Conservation (phyloP, 2,329 filamentous ascomycete species). For the Pseudocercospora ulei region DNA sequence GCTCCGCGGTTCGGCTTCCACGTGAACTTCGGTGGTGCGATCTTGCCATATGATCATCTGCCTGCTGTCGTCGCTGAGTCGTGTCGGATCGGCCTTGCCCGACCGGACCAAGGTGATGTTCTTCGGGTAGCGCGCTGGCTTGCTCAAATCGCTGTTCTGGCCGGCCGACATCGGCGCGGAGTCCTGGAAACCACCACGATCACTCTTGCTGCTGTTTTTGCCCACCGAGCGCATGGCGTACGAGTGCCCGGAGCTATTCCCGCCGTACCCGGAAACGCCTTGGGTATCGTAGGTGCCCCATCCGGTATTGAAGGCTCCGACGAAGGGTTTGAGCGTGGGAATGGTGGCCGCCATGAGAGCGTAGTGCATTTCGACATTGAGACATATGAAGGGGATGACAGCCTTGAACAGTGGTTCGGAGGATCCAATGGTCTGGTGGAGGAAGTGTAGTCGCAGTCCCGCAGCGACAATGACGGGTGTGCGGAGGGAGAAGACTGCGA, state of each 20-base stretch:
- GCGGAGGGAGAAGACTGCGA: slow-evolving; percentile 23
- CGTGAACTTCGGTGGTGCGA: slow-evolving; percentile 20
- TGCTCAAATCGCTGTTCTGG: slow-evolving; percentile 9
- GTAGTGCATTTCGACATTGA: slow-evolving; percentile 27
- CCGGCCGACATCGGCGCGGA: slow-evolving; percentile 8
- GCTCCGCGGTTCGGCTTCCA: slow-evolving; percentile 11
- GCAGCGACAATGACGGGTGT: slow-evolving; percentile 20
- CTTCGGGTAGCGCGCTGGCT: slow-evolving; percentile 13
- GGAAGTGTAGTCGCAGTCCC: slow-evolving; percentile 18
- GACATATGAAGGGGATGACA: slow-evolving; percentile 22
- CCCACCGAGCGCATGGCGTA: slow-evolving; percentile 19
- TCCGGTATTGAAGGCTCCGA: slow-evolving; percentile 25
- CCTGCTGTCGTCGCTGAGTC: slow-evolving; percentile 17
- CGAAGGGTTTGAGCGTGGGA: slow-evolving; percentile 24
- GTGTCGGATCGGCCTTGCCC: not conserved
- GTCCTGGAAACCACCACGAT: slow-evolving; percentile 1
- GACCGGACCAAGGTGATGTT: slow-evolving; percentile 18
- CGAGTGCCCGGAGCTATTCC: slow-evolving; percentile 15
- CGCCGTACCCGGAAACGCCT: slow-evolving; percentile 20
- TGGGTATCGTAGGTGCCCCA: slow-evolving; percentile 23
- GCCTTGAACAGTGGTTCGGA: slow-evolving; percentile 17
- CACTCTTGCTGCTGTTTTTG: slow-evolving; percentile 12
- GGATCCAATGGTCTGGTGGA: slow-evolving; percentile 13
- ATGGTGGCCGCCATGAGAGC: slow-evolving; percentile 24
- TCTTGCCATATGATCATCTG: slow-evolving; percentile 27